Conservation (phyloP, 2,329 filamentous ascomycete genomes). For the Ophiocordyceps camponoti-rufipedis region DNA sequence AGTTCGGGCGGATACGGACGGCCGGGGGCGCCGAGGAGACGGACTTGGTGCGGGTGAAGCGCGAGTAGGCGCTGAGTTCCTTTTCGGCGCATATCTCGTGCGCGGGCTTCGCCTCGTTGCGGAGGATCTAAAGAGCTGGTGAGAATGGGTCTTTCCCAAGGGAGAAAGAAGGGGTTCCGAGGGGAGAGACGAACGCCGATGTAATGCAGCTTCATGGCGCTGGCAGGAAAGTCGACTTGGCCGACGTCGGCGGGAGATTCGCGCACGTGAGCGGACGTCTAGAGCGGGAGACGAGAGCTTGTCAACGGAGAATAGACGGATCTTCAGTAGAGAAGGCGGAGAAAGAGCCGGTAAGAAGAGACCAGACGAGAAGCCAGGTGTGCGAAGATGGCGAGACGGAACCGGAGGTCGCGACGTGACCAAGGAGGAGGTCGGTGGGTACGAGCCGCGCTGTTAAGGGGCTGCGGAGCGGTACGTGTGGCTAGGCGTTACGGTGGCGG, state of each 20-base stretch:
- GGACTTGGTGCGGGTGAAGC: conserved; percentile 59
- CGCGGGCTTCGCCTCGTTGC: conserved; percentile 59
- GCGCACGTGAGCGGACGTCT: not conserved
- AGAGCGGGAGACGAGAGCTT: too few species aligned
- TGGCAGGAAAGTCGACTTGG: not conserved
- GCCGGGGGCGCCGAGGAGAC: conserved; percentile 6
- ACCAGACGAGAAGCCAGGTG: not conserved
- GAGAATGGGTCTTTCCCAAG: conserved; percentile 2
- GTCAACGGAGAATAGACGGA: not conserved
- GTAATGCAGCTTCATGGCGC: conserved; percentile 32
- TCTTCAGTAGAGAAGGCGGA: not conserved
- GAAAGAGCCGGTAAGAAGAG: not conserved
- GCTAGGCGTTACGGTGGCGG: not conserved
- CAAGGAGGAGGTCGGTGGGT: too few species aligned
- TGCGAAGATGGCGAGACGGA: not conserved
- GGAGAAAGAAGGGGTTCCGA: conserved; percentile 7
- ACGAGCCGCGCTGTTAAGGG: not conserved
- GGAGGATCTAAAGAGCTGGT: conserved; percentile 43
- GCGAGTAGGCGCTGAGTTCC: conserved; percentile 60
- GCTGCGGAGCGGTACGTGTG: not conserved
- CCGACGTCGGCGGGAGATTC: not conserved
- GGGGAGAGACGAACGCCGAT: conserved; percentile 49
- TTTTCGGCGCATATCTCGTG: conserved; percentile 61
- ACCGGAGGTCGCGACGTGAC: not conserved
- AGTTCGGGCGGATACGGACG: conserved; percentile 1